Evolutionary conservation across 345 rosid species (phyloP), one percentile per base, ranked within the genome.

Genomic region (Jatropha curcas): DNA sequence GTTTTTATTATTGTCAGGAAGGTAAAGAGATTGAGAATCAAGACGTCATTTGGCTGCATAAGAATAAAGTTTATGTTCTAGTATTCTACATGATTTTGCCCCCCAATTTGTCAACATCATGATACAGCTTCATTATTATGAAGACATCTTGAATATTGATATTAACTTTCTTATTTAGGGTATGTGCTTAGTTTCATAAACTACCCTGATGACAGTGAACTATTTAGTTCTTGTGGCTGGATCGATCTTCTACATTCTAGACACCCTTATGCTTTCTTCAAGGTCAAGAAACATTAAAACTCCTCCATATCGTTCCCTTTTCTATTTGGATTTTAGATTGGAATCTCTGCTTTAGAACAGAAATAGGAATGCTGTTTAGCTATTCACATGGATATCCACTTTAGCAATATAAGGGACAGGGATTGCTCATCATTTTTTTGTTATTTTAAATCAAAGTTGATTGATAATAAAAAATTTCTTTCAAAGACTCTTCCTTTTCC

Each of bases 21-120:
- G 16, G 30, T 46, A 25, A 28, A 20, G 30, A 45, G 24, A 28
- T 20, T 3, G 7, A n/a, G 35, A 45, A 9, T 43, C 64, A 31
- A 70, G 25, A 70, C 25, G 14, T 57, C 65, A 41, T 19, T 10
- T 58, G 20, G 57, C 22, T 34, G 17, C 22, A 59, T 58, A 51
- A 60, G 71, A 28, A 37, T 43, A 34, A 63, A 57, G 4, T 73
- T 35, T 50, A 6, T 60, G 30, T 22, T 59, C 45, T 41, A 34
- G 71, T 60, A 43, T 46, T 64, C 45, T 51, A 33, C 61, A 43
- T 53, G 10, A 64, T 30, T 73, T 62, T 60, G 69, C 33, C 56
- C 30, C 33, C 7, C 33, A 45, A 33, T 27, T 67, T 43, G 11
- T 72, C 39, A 27, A n/a, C 10, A 33, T 24, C 14, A 58, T 62